Percentiles rank a stretch among this genome's conserved stretches.
Conservation (phyloP, 2,329 filamentous ascomycete genomes). For the Fusarium musae region DNA sequence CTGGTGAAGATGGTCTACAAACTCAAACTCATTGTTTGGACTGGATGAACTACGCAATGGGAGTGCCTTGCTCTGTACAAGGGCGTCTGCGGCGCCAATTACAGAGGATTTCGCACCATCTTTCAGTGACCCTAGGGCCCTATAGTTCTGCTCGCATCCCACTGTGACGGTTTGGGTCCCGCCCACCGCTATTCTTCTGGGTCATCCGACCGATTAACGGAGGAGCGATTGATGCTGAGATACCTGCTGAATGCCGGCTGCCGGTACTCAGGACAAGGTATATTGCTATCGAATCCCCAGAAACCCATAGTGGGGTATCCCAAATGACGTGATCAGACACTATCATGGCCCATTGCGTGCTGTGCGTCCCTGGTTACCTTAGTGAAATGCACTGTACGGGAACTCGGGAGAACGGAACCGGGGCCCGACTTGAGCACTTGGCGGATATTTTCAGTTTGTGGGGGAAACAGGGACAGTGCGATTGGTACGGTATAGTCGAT, state of each 20-base stretch:
- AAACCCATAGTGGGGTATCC: conserved; percentile 33
- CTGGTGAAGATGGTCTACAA: conserved; percentile 17
- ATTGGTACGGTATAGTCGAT: conserved; percentile 26
- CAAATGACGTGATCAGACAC: conserved; percentile 46
- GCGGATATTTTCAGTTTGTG: background rate
- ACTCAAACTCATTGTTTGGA: conserved; percentile 11
- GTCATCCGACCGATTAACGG: conserved; percentile 42
- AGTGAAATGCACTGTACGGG: conserved; percentile 32
- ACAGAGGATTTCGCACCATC: background rate
- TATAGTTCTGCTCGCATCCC: conserved; percentile 19
- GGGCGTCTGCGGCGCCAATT: conserved; percentile 6
- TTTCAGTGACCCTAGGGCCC: conserved; percentile 14
- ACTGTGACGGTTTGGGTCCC: conserved; percentile 13
- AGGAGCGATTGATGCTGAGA: conserved; percentile 24
- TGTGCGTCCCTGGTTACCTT: conserved; percentile 1
- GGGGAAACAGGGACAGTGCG: conserved; percentile 30
- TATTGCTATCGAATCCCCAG: conserved; percentile 23
- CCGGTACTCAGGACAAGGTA: conserved; percentile 19
- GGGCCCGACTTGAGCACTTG: conserved; percentile 12
- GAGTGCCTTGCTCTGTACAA: conserved; percentile 12
- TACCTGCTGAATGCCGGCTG: conserved; percentile 16
- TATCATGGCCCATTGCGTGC: conserved; percentile 36
- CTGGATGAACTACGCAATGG: conserved; percentile 23
- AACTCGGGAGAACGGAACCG: conserved; percentile 27
- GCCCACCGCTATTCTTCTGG: conserved; percentile 42